A percentile compares a stretch with the other conserved stretches of the same genome.
These are phyloP conservation scores for Aspergillus haitiensis DNA, from an alignment of 495 filamentous ascomycete species.

Conservation along the genomic window DNA sequence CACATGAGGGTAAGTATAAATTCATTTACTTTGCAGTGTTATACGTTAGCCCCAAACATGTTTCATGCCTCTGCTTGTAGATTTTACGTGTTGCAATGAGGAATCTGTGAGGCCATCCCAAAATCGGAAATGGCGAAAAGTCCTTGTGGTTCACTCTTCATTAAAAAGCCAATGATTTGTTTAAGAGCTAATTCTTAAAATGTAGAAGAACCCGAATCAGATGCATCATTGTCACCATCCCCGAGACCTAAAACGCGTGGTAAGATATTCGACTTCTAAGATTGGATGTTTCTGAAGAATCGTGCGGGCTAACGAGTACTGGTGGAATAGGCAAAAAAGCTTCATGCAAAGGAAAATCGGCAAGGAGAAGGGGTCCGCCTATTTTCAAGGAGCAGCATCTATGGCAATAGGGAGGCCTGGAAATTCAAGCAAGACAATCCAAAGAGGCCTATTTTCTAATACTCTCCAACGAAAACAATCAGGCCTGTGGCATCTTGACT, in stretches of 20 bases:
- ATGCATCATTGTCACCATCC: neutral
- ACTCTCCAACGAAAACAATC: too few relatives aligned
- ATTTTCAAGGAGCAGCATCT: too few relatives aligned
- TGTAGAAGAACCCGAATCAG: neutral
- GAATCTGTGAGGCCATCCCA: slow-evolving; percentile 13
- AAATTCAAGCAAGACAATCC: too few relatives aligned
- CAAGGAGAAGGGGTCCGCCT: too few relatives aligned
- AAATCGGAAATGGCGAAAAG: slow-evolving; percentile 3
- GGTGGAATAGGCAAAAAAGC: neutral
- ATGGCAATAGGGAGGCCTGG: too few relatives aligned
- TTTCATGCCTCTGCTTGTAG: slow-evolving; percentile 40
- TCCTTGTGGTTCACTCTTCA: slow-evolving; percentile 17
- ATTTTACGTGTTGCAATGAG: slow-evolving; percentile 31
- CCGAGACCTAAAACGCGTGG: neutral
- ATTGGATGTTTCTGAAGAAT: neutral
- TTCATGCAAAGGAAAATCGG: too few relatives aligned
- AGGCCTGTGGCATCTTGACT: neutral
- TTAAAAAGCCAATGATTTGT: neutral
- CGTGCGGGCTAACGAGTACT: neutral
- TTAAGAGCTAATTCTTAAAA: slow-evolving; percentile 4
- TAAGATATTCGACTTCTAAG: neutral
- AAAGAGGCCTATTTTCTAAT: too few relatives aligned
- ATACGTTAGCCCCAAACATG: slow-evolving; percentile 30
- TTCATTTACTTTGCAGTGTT: slow-evolving; percentile 32
- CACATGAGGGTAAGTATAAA: slow-evolving; percentile 31